These are phyloP conservation scores for Sechiopsis laciniata DNA, from an alignment of 306 rosid species.

Conservation along the genomic window DNA sequence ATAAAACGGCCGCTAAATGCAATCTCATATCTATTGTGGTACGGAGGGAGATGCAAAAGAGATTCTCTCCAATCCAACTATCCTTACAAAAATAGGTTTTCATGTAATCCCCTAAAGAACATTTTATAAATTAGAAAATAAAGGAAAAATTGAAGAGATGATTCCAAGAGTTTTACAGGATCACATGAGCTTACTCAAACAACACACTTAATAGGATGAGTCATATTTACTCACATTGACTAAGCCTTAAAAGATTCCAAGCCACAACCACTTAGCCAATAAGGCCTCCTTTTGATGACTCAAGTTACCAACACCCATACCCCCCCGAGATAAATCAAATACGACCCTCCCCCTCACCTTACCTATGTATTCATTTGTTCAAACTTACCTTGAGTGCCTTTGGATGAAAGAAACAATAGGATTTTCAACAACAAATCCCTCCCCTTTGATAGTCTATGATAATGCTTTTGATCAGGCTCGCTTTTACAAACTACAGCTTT, in stretches of 20 bases:
- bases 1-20: neutral
- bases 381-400: neutral
- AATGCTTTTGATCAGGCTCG: neutral
- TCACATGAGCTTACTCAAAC: neutral
- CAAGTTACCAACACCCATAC: neutral
- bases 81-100: neutral
- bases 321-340: neutral
- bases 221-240: neutral
- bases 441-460: neutral
- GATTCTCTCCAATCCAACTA: neutral
- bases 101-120: neutral
- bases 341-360: too few species aligned
- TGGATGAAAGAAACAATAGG: neutral
- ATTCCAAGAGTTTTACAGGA: neutral
- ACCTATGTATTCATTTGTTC: too few species aligned
- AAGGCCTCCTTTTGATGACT: neutral
- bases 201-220: too few species aligned
- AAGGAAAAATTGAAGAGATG: neutral
- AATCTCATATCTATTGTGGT: neutral
- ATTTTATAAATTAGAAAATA: too few species aligned
- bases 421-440: neutral
- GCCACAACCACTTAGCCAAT: neutral
- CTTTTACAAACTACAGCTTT: neutral
- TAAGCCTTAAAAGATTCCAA: too few species aligned
- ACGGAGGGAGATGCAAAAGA: neutral